phyloP scores from a whole-genome alignment of 352 stramenopile genomes.

The Thraustochytrium striatum region DNA sequence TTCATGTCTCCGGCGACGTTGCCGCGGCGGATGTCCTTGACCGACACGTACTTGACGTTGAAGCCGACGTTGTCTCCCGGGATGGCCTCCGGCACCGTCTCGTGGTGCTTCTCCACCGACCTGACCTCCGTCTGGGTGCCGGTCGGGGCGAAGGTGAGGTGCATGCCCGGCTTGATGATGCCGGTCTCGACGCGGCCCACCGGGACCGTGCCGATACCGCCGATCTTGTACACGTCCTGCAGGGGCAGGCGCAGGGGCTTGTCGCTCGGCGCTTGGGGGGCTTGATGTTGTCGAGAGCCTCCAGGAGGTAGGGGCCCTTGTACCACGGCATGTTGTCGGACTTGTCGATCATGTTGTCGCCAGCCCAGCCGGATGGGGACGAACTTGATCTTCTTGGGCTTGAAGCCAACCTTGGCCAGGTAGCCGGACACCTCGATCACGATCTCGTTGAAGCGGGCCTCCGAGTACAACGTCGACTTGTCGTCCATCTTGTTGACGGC shows the following conservation, averaged over 20 bases:
- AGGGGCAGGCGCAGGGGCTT: slow-evolving; percentile 93
- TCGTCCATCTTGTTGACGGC: slow-evolving; percentile 99
- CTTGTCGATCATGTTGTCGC: slow-evolving; percentile 93
- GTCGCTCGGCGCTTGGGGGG: slow-evolving; percentile 82
- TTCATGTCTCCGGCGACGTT: slow-evolving; percentile 87
- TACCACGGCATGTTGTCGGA: slow-evolving; percentile 95
- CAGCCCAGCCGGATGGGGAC: slow-evolving; percentile 92
- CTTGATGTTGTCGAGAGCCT: slow-evolving; percentile 58
- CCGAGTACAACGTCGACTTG: slow-evolving; percentile 80
- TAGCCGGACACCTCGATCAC: slow-evolving; percentile 82
- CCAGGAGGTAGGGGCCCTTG: slow-evolving; percentile 73
- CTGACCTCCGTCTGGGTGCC: slow-evolving; percentile 86
- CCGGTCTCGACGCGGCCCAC: slow-evolving; percentile 94
- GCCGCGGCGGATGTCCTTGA: slow-evolving; percentile 88
- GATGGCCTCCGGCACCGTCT: slow-evolving; percentile 78
- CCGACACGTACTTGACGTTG: slow-evolving; percentile 90
- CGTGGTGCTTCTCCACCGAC: slow-evolving; percentile 94
- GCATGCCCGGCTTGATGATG: slow-evolving; percentile 87
- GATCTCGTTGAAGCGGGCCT: slow-evolving; percentile 89
- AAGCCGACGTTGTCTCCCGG: slow-evolving; percentile 95
- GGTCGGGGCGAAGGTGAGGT: slow-evolving; percentile 78
- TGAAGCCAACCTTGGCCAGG: slow-evolving; percentile 94
- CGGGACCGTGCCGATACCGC: slow-evolving; percentile 91
- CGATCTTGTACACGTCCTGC: slow-evolving; percentile 96
- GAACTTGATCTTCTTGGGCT: slow-evolving; percentile 85